Base-by-base conservation (phyloP, 208 protist species). In the Blastocrithidia nonstop region DNA sequence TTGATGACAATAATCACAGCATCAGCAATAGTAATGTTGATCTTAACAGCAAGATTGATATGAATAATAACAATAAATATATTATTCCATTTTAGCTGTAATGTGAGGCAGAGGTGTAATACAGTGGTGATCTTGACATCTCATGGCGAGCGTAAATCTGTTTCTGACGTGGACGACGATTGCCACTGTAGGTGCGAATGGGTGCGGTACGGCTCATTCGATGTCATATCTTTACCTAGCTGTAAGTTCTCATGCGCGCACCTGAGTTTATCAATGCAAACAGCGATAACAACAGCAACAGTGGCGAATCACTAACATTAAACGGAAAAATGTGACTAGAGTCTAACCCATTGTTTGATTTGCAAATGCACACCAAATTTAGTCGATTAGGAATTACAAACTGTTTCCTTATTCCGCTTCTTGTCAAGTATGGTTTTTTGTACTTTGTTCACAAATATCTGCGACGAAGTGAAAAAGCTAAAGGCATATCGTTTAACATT, bases 261-360 rank as follows among this genome's bases (percentile, higher is more conserved):
- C 50, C 5, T n/a, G n/a, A n/a, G n/a, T n/a, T n/a, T n/a, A n/a
- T n/a, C n/a, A n/a, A n/a, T n/a, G n/a, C n/a, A n/a, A n/a, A n/a
- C n/a, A n/a, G n/a, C n/a, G n/a, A n/a, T n/a, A n/a, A n/a, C n/a
- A n/a, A n/a, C n/a, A n/a, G n/a, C n/a, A n/a, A n/a, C n/a, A n/a
- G n/a, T n/a, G n/a, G n/a, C n/a, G n/a, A n/a, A n/a, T n/a, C n/a
- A n/a, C n/a, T n/a, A n/a, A n/a, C 70, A 23, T 57, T 92, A 6
- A 48, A 66, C 33, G 66, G 65, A 46, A 80, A 54, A 3, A 16
- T 87, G 15, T 92, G 78, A 74, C 63, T 91, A 5, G 66, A 84
- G 32, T 92, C 82, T 0, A 78, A 92, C 32, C 82, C 82, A 5
- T 55, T 60, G 28, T 92, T 92, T 39, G 73, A 80, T 36, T 60